Base-by-base conservation (phyloP, 805 yeast species). In the Debaryomyces hansenii region DNA sequence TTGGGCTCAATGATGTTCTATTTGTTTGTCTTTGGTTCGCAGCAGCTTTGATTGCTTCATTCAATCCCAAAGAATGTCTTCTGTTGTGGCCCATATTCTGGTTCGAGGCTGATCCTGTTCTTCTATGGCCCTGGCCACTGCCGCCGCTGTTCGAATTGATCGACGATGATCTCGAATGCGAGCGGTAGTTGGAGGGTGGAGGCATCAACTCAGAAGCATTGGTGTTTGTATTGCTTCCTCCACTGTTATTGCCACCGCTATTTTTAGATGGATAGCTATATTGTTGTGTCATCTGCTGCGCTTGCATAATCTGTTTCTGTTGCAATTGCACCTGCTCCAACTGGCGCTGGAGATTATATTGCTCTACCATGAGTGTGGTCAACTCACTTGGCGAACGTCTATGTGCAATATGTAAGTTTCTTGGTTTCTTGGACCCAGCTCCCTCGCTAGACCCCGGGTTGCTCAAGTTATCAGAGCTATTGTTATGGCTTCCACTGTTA, bases 1-100 rank as follows among this genome's bases (percentile, higher is more conserved):
- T 48, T 29, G 71, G 69, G 43, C 65, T 60, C 41, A 67, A 62
- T 2, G 74, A 57, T 20, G 64, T 58, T 53, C 68, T 56, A 52
- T 72, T 72, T 32, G 63, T 60, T 49, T 69, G 73, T 64, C 90
- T 78, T 62, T 89, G 94, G 54, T 84, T 84, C 4, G 97, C 97
- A n/a, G 99, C 99, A 5, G 97, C 97, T 55, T 85, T 85, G 58
- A 88, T 90, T 10, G 98, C 98, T 67, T 92, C 99, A 44, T 84
- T 84, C 47, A 92, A 74, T 2, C 96, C 97, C 49, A 92, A 72
- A 0, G 97, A 90, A 64, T 92, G 98, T 64, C 99, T 82, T 70
- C 99, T 83, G 36, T 77, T 72, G 63, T 92, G 99, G 31, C 97
- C 96, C 49, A 74, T 69, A 35, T 56, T 61, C 44, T 43, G 42